Evolutionary conservation across 805 yeast genomes (phyloP).

Genomic region (Candida manassasensis): DNA sequence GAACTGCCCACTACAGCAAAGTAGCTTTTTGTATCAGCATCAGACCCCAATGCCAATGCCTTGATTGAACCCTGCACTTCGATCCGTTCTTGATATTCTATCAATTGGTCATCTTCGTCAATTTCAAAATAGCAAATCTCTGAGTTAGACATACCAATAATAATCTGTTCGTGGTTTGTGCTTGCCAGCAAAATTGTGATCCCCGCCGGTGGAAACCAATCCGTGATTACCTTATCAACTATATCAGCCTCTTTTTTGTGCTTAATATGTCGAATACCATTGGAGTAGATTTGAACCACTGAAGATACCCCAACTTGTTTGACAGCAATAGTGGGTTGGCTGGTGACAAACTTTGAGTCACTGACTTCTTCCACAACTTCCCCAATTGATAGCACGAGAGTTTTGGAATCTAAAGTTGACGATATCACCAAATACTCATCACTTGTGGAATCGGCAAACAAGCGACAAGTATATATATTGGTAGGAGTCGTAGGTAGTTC

Average conservation of each 20-base stretch:
- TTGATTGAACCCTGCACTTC: conserved; percentile 51
- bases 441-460: conserved; percentile 36
- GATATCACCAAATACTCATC: conserved; percentile 68
- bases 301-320: conserved; percentile 62
- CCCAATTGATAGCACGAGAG: conserved; percentile 72
- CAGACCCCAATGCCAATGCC: conserved; percentile 36
- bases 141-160: conserved; percentile 64
- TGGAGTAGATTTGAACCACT: conserved; percentile 65
- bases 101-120: conserved; percentile 54
- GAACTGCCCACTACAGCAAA: conserved; percentile 67
- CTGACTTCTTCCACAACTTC: conserved; percentile 74
- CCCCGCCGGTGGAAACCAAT: conserved; percentile 86
- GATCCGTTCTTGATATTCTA: conserved; percentile 63
- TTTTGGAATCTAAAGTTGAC: conserved; percentile 49
- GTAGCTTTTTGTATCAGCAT: conserved; percentile 45
- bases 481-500: conserved; percentile 65
- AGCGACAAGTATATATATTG: conserved; percentile 59
- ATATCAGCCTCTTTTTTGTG: conserved; percentile 18
- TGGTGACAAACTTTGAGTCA: conserved; percentile 55
- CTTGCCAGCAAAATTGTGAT: conserved; percentile 56
- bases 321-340: conserved; percentile 61
- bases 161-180: conserved; percentile 63
- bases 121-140: conserved; percentile 82
- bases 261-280: conserved; percentile 58
- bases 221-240: conserved; percentile 35